Evolutionary conservation across 139 green algal species (phyloP).

Genomic region (Micractinium sp.): DNA sequence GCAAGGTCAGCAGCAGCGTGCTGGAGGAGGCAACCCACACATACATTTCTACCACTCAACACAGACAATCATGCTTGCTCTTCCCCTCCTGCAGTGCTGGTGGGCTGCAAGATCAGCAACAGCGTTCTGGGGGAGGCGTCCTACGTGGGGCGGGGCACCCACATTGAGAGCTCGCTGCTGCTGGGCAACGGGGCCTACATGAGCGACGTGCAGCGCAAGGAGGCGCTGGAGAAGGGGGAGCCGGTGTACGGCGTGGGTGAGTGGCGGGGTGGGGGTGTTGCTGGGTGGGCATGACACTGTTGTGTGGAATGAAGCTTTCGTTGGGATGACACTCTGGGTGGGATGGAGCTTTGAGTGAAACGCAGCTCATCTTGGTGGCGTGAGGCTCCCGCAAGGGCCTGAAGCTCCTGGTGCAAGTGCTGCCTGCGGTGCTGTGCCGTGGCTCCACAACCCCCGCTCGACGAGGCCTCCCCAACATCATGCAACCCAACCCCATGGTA

Average conservation of each 20-base stretch:
- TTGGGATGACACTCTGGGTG: not conserved
- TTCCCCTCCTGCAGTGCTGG: not conserved
- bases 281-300: not conserved
- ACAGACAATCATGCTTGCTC: not conserved
- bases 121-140: constrained; percentile 74
- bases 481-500: not conserved
- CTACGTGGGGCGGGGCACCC: constrained; percentile 55
- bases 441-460: too few relatives aligned
- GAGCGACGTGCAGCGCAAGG: constrained; percentile 40
- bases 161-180: constrained; percentile 75
- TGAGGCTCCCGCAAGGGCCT: too few relatives aligned
- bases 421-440: too few relatives aligned
- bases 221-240: constrained; percentile 32
- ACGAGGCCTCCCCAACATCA: not conserved
- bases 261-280: not conserved
- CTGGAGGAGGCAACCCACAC: constrained; percentile 63
- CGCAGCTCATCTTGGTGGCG: too few relatives aligned
- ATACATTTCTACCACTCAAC: too few relatives aligned
- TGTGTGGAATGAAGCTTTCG: not conserved
- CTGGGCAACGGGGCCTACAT: constrained; percentile 79
- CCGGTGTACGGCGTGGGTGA: constrained; percentile 61
- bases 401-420: too few relatives aligned
- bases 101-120: constrained; percentile 62
- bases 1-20: constrained; percentile 50
- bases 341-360: not conserved